Evolutionary conservation across 2,329 filamentous ascomycete genomes (phyloP), one percentile per base, ranked within the genome.

Genomic region (Fusarium metavorans): DNA sequence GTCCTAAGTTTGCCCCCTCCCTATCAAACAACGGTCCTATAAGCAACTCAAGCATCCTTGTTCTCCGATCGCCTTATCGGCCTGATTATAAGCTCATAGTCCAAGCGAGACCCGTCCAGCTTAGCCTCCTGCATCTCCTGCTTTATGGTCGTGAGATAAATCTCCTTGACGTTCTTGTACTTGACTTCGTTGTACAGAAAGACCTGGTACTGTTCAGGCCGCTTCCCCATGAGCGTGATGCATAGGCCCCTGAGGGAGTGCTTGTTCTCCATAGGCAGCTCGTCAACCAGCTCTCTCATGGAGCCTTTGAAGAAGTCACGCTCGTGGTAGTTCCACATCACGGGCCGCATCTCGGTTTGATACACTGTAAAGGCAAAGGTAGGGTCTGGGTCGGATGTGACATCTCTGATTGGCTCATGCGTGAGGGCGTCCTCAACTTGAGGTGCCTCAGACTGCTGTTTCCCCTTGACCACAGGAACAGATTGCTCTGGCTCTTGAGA

Each of bases 181-280:
- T 67, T 64, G 14, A 63, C 45, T 20, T 73, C 67, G 10, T 73
- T 73, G 27, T 67, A 71, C 7, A 73, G n/a, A 27, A 71, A 74
- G 2, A 74, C 59, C 13, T 74, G 71, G 2, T 65, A 43, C 5
- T 64, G 35, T 2, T 58, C 56, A n/a, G 34, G 23, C 10, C 35
- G 6, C 25, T 39, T 58, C 56, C 56, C 34, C 56, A 58, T 52
- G 18, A 52, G 14, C 34, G 58, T 23, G 25, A 73, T 62, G 30
- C 45, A 64, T 7, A 73, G 10, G 6, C 67, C 67, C 27, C 48
- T 20, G 18, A 74, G 50, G n/a, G 16, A 37, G 23, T 59, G 48
- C 27, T 74, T 73, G n/a, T 72, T 32, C 16, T 64, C 59, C 32
- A 77, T 37, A 11, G 59, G 61, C 13, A 74, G 64, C 9, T 60